A percentile compares a stretch with the other conserved stretches of the same genome.
Conservation (phyloP, 768 basidiomycete species). For the Lactifluus hygrophoroides region DNA sequence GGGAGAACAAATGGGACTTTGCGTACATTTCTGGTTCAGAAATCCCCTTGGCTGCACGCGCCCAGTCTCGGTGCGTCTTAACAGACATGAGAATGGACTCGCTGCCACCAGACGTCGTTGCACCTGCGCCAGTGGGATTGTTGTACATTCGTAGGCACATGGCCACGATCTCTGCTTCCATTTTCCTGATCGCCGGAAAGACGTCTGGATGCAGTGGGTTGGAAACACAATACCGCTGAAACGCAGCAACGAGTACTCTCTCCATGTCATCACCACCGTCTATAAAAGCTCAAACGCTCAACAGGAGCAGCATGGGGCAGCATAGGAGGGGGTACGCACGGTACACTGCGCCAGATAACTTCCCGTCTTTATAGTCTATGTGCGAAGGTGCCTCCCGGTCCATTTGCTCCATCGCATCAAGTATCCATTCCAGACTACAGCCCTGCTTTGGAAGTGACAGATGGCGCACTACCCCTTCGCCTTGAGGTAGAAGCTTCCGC, state of each 20-base stretch:
- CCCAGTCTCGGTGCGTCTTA: slow-evolving; percentile 95
- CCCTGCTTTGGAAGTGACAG: slow-evolving; percentile 59
- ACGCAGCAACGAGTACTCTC: slow-evolving; percentile 71
- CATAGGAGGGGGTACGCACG: slow-evolving; percentile 43
- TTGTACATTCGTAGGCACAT: slow-evolving; percentile 85
- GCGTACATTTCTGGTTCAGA: slow-evolving; percentile 87
- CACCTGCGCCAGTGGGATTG: slow-evolving; percentile 77
- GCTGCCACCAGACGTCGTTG: slow-evolving; percentile 92
- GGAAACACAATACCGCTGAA: slow-evolving; percentile 72
- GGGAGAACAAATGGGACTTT: background rate
- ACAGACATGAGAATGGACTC: slow-evolving; percentile 95
- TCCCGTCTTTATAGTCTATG: slow-evolving; percentile 58
- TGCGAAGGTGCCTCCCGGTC: slow-evolving; percentile 44
- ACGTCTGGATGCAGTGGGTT: slow-evolving; percentile 92
- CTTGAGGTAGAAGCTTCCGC: slow-evolving; percentile 56
- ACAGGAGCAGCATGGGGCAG: background rate
- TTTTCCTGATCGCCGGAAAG: slow-evolving; percentile 88
- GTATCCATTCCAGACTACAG: slow-evolving; percentile 61
- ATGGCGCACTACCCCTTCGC: slow-evolving; percentile 53
- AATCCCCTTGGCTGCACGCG: slow-evolving; percentile 73
- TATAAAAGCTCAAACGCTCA: slow-evolving; percentile 24
- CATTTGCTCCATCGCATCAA: slow-evolving; percentile 74
- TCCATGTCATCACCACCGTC: slow-evolving; percentile 80
- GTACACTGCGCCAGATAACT: slow-evolving; percentile 80
- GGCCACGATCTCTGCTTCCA: slow-evolving; percentile 92